phyloP scores from a whole-genome alignment of 768 basidiomycete species.

The Suillus discolor region DNA sequence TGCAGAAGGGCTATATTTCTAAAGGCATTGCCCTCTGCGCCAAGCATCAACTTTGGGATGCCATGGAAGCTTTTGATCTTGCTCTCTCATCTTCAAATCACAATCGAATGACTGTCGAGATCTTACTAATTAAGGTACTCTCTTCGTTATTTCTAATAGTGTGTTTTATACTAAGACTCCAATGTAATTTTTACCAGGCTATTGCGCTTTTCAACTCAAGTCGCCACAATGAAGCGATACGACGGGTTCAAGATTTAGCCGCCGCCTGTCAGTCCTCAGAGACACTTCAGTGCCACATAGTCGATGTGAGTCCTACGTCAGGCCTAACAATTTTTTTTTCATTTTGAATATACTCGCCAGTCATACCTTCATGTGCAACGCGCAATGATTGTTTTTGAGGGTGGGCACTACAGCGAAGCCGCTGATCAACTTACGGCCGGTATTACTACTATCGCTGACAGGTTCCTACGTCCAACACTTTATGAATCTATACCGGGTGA shows the following conservation, averaged over 20 bases:
- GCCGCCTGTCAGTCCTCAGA: not conserved
- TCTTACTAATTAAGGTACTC: not conserved
- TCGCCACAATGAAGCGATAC: not conserved
- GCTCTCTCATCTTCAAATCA: not conserved
- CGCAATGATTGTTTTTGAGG: not conserved
- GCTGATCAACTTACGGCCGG: not conserved
- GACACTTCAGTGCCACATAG: not conserved
- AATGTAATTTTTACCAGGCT: not conserved
- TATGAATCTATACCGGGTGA: no score
- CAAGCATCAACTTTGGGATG: not conserved
- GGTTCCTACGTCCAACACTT: not conserved
- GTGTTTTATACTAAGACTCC: not conserved
- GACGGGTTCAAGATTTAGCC: not conserved
- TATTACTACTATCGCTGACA: not conserved
- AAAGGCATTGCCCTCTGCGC: conserved; percentile 2
- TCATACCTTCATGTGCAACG: not conserved
- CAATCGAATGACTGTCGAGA: not conserved
- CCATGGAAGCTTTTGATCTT: not conserved
- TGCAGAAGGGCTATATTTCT: not conserved
- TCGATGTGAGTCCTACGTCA: not conserved
- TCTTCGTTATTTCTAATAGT: not conserved
- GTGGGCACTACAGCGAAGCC: not conserved
- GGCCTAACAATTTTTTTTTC: not conserved
- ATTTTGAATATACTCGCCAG: not conserved
- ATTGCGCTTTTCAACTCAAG: not conserved